A percentile compares a stretch with the other conserved stretches of the same genome.
phyloP scores from a whole-genome alignment of 257 asterid species.

The Nicotiana knightiana region DNA sequence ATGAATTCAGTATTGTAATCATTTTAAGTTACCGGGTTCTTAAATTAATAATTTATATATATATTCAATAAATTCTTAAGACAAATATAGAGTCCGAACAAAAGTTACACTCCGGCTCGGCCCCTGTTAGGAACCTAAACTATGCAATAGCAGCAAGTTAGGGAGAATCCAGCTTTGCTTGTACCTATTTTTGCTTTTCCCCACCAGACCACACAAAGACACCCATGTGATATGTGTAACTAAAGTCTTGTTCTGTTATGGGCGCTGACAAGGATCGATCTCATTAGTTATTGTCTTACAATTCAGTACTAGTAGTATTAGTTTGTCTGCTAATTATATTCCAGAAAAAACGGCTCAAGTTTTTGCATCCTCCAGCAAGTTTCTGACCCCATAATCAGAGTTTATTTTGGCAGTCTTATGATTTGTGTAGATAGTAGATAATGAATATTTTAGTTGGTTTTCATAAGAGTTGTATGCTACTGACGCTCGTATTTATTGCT shows the following conservation, averaged over 20 bases:
- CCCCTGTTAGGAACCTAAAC: too few species aligned
- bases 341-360: not conserved
- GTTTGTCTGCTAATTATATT: not conserved
- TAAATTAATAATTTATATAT: too few species aligned
- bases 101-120: too few species aligned
- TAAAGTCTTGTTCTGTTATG: not conserved
- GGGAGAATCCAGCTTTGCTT: not conserved
- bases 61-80: too few species aligned
- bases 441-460: too few species aligned
- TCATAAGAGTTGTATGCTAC: not conserved
- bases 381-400: not conserved
- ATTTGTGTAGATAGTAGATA: not conserved
- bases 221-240: not conserved
- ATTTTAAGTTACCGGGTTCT: too few species aligned
- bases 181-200: not conserved
- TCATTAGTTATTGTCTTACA: not conserved
- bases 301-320: not conserved
- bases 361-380: not conserved
- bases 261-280: not conserved
- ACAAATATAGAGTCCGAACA: too few species aligned
- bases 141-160: too few species aligned
- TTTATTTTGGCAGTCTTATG: not conserved
- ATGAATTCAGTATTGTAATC: too few species aligned
- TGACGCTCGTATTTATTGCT: not conserved
- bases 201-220: not conserved